Evolutionary conservation across 2,329 filamentous ascomycete species (phyloP).

Genomic region (Exophiala xenobiotica): DNA sequence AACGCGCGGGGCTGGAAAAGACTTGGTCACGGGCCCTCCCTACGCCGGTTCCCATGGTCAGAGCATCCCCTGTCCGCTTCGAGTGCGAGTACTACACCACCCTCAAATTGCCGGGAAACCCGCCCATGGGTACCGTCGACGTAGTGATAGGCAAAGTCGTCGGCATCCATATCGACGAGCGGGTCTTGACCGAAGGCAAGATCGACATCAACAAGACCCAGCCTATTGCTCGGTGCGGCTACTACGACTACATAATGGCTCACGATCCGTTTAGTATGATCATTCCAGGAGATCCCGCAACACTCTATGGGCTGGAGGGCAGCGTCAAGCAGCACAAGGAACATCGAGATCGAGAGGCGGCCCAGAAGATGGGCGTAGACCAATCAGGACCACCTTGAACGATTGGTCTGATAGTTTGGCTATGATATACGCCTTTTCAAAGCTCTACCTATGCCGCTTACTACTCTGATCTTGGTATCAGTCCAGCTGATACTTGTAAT

Average conservation of each 20-base stretch:
- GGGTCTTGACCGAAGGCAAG: constrained; percentile 54
- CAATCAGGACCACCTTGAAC: constrained; percentile 11
- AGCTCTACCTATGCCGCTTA: neutral
- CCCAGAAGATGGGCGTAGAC: constrained; percentile 9
- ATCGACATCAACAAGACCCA: constrained; percentile 57
- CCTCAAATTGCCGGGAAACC: constrained; percentile 55
- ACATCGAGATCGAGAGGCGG: constrained; percentile 23
- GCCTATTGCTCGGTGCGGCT: constrained; percentile 62
- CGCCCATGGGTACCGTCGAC: constrained; percentile 58
- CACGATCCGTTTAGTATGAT: constrained; percentile 60
- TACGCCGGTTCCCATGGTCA: constrained; percentile 51
- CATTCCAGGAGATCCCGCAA: constrained; percentile 41
- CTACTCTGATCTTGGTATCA: neutral
- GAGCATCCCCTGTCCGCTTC: constrained; percentile 56
- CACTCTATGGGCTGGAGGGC: constrained; percentile 42
- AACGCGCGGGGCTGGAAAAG: constrained; percentile 51
- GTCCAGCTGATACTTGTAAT: neutral
- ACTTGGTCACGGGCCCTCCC: constrained; percentile 40
- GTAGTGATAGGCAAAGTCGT: constrained; percentile 59
- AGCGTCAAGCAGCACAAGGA: constrained; percentile 35
- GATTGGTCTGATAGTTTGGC: neutral
- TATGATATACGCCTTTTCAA: neutral
- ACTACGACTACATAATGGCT: constrained; percentile 59
- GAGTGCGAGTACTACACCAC: constrained; percentile 60
- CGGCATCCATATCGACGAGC: constrained; percentile 57